Conservation (phyloP, 1,284 basidiomycete species). For the Ceratobasidium sp. region DNA sequence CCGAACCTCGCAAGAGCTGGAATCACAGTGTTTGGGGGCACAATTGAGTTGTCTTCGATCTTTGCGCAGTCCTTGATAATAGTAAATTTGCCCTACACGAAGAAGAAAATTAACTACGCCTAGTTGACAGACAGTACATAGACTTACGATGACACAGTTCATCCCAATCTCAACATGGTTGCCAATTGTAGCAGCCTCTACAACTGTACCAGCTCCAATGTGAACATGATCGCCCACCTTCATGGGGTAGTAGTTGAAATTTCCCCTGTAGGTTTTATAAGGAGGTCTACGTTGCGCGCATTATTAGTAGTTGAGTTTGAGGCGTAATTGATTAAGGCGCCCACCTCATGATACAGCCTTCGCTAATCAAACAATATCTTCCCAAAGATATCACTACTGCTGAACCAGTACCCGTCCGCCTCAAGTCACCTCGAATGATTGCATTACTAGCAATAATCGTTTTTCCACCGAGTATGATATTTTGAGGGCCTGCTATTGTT, state of each 20-base stretch:
- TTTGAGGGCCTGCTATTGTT: slow-evolving; percentile 94
- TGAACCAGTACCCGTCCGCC: slow-evolving; percentile 86
- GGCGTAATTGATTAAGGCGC: no score
- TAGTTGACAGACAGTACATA: neutral
- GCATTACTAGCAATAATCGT: slow-evolving; percentile 92
- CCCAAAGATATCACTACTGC: slow-evolving; percentile 94
- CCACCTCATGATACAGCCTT: slow-evolving; percentile 90
- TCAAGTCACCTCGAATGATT: slow-evolving; percentile 90
- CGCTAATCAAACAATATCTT: slow-evolving; percentile 91
- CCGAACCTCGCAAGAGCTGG: slow-evolving; percentile 89
- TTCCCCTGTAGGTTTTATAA: slow-evolving; percentile 90
- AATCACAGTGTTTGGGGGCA: slow-evolving; percentile 94
- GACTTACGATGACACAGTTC: slow-evolving; percentile 90
- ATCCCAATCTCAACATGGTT: slow-evolving; percentile 95
- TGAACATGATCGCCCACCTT: slow-evolving; percentile 96
- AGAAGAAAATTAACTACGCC: neutral
- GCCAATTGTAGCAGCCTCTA: slow-evolving; percentile 96
- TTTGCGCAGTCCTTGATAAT: slow-evolving; percentile 97
- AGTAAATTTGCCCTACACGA: slow-evolving; percentile 88
- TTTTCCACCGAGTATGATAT: slow-evolving; percentile 97
- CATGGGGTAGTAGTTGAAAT: slow-evolving; percentile 98
- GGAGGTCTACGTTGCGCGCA: slow-evolving; percentile 70
- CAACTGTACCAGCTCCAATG: slow-evolving; percentile 87
- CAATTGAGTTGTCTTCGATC: slow-evolving; percentile 87
- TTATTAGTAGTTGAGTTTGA: neutral